A percentile compares a stretch with the other conserved stretches of the same genome.
phyloP scores from a whole-genome alignment of 768 basidiomycete genomes.

The Pulveroboletus frians region DNA sequence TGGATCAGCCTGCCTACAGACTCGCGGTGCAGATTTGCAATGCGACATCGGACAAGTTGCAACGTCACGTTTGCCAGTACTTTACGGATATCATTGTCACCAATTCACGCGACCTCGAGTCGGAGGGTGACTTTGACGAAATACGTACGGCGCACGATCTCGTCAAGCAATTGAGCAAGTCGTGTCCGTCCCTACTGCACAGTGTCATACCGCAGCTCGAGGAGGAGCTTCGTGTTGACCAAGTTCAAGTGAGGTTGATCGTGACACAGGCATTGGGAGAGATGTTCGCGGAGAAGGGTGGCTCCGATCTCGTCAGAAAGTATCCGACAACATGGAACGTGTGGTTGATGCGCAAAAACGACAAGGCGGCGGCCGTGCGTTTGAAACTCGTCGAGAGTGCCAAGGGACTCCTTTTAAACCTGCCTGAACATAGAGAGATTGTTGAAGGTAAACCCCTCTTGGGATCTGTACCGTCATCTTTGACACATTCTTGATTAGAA shows the following conservation, averaged over 20 bases:
- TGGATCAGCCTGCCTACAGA: slow-evolving; percentile 72
- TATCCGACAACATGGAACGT: slow-evolving; percentile 81
- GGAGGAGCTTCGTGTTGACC: slow-evolving; percentile 79
- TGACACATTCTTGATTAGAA: slow-evolving; percentile 35
- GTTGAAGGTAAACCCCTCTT: slow-evolving; percentile 61
- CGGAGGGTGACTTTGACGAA: slow-evolving; percentile 54
- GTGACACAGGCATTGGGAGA: slow-evolving; percentile 85
- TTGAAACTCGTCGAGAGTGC: slow-evolving; percentile 73
- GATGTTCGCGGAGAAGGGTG: slow-evolving; percentile 81
- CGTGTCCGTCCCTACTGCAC: slow-evolving; percentile 76
- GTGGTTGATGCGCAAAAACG: slow-evolving; percentile 77
- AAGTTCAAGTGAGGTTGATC: slow-evolving; percentile 63
- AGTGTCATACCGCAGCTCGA: slow-evolving; percentile 93
- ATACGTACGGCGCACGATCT: slow-evolving; percentile 78
- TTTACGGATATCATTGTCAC: slow-evolving; percentile 85
- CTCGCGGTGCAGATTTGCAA: slow-evolving; percentile 86
- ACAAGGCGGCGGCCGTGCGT: slow-evolving; percentile 67
- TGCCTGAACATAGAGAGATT: slow-evolving; percentile 60
- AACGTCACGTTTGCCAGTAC: slow-evolving; percentile 85
- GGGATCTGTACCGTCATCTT: not conserved
- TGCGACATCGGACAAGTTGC: slow-evolving; percentile 75
- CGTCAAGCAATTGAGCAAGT: slow-evolving; percentile 73
- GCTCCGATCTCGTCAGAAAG: slow-evolving; percentile 67
- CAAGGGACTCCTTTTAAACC: slow-evolving; percentile 53
- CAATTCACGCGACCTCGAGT: slow-evolving; percentile 49